Evolutionary conservation across 2,329 filamentous ascomycete genomes (phyloP), one percentile per base, ranked within the genome.

Genomic region (Aspergillus ibericus): DNA sequence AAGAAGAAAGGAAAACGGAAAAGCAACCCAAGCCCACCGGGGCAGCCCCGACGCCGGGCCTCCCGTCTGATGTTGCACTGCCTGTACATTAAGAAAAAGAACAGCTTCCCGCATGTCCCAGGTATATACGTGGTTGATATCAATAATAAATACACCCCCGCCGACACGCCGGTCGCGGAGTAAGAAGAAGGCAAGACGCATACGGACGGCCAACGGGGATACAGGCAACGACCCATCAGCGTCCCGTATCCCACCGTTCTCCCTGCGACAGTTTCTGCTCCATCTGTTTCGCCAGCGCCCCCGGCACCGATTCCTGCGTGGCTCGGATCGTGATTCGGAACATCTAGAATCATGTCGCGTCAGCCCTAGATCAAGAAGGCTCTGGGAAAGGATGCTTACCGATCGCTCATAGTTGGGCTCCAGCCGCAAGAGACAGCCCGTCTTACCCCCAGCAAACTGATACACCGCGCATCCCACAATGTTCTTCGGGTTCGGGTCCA

Each of bases 401-500:
- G 92, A 91, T 63, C 89, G 93, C 64, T 85, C 84, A 71, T 93
- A 93, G 78, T 99, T 99, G 61, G 95, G 95, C 82, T 99, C 95
- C 78, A 99, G 78, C 71, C 95, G 85, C 81, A 99, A 79, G 72
- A 99, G 80, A 79, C 95, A 98, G 32, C 95, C 95, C 78, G 92
- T 96, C 80, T 98, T 98, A 61, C 95, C 93, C 10, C 86, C 88
- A 66, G 90, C 87, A 53, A 76, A 54, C 83, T 88, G 53, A 88
- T 96, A 80, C 91, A 93, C 77, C 90, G 78, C 68, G 93, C 95
- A 75, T 15, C 93, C 95, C 13, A 99, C 95, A 69, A 97, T 87
- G 68, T 99, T 99, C 82, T 91, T 96, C 42, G 84, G 81, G 72
- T 98, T 99, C 4, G 92, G 92, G 76, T 99, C 95, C 18, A 99